A percentile compares a stretch with the other conserved stretches of the same genome.
These are phyloP conservation scores for Picochlorum costavermella DNA, from an alignment of 139 green algal genomes.

Conservation along the genomic window DNA sequence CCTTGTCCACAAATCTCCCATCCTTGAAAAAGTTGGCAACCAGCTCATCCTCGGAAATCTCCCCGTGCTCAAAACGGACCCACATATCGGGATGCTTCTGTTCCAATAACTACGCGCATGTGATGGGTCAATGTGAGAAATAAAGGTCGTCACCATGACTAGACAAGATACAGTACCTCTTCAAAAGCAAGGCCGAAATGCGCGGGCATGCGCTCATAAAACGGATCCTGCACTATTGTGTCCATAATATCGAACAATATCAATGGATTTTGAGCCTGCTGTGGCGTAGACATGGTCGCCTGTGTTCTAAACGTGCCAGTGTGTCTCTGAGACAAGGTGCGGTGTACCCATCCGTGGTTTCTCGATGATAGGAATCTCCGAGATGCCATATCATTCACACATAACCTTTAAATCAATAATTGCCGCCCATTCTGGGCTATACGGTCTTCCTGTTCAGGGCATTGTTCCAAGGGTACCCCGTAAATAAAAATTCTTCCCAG, in stretches of 20 bases:
- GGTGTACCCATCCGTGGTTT: too few species aligned
- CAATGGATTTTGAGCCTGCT: constrained; percentile 19
- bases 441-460: too few species aligned
- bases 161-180: constrained; percentile 38
- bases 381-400: too few species aligned
- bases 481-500: too few species aligned
- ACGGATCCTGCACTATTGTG: constrained; percentile 72
- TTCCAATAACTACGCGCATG: constrained; percentile 42
- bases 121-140: neutral
- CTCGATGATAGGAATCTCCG: too few species aligned
- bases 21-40: constrained; percentile 73
- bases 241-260: constrained; percentile 59
- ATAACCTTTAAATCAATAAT: too few species aligned
- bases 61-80: constrained; percentile 73
- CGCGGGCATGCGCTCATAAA: constrained; percentile 69
- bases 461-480: too few species aligned
- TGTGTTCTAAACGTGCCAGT: too few species aligned
- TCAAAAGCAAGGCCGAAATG: constrained; percentile 58
- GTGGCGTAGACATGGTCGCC: too few species aligned
- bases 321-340: too few species aligned
- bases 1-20: constrained; percentile 49
- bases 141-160: constrained; percentile 28
- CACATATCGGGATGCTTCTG: constrained; percentile 78
- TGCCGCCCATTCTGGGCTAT: too few species aligned
- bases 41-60: constrained; percentile 60